phyloP scores from a whole-genome alignment of 2,329 filamentous ascomycete genomes.

The Exophiala alcalophila region DNA sequence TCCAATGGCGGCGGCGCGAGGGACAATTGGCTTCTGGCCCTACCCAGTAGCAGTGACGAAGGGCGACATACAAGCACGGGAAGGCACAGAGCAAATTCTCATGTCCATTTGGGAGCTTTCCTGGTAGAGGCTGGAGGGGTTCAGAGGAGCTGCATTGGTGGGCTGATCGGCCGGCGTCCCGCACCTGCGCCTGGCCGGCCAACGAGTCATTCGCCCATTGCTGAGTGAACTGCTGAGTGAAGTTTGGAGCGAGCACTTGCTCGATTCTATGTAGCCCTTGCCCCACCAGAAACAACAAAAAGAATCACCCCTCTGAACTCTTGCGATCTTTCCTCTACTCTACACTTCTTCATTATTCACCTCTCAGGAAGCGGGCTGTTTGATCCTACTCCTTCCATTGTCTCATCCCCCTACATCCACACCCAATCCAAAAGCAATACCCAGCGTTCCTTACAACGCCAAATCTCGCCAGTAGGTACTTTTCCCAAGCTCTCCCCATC shows the following conservation, averaged over 20 bases:
- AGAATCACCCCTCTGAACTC: constrained; percentile 17
- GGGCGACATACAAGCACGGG: no score
- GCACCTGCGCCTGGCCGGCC: not conserved
- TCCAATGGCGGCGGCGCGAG: no score
- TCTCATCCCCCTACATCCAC: no score
- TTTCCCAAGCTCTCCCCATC: constrained; percentile 2
- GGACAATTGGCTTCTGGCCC: no score
- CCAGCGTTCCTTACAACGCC: constrained; percentile 20
- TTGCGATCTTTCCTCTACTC: constrained; percentile 4
- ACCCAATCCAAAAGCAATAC: no score
- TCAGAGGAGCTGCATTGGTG: no score
- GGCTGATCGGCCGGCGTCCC: constrained; percentile 1
- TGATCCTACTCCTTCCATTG: no score
- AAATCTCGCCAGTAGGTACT: constrained; percentile 16
- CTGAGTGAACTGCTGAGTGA: constrained; percentile 14
- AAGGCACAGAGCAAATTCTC: no score
- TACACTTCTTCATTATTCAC: not conserved
- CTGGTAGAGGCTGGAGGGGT: no score
- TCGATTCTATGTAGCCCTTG: constrained; percentile 9
- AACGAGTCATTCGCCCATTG: constrained; percentile 1
- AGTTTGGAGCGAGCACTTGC: constrained; percentile 20
- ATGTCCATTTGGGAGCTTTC: no score
- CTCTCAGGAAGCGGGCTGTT: no score
- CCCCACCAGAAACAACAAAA: constrained; percentile 29
- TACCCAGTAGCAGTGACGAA: no score